A percentile compares a stretch with the other conserved stretches of the same genome.
These are phyloP conservation scores for Aspergillus cavernicola DNA, from an alignment of 495 filamentous ascomycete species.

Conservation along the genomic window DNA sequence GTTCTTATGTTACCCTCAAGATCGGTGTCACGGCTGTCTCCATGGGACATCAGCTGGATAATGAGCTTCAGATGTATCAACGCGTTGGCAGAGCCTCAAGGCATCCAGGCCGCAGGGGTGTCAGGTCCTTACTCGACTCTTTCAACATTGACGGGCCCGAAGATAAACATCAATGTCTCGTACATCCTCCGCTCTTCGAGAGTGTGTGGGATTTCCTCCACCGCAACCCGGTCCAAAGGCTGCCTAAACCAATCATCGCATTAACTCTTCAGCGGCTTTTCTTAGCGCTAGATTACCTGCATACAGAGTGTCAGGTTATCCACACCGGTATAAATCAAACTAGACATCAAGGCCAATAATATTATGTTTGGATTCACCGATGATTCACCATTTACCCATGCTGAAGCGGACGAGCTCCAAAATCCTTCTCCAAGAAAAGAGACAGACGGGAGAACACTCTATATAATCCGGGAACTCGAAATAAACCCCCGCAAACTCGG, in stretches of 20 bases:
- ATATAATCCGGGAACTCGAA: constrained; percentile 23
- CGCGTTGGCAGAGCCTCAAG: constrained; percentile 16
- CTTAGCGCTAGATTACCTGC: constrained; percentile 41
- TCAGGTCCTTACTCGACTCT: constrained; percentile 29
- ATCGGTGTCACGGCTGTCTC: constrained; percentile 27
- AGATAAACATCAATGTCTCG: constrained; percentile 39
- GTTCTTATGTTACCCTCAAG: constrained; percentile 23
- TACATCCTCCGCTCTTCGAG: constrained; percentile 43
- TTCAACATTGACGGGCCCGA: constrained; percentile 32
- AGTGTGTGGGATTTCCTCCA: constrained; percentile 32
- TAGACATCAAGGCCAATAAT: constrained; percentile 39
- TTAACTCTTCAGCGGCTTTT: constrained; percentile 31
- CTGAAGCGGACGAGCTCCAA: constrained; percentile 24
- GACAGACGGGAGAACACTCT: constrained; percentile 26
- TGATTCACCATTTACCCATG: constrained; percentile 31
- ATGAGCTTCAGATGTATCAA: constrained; percentile 34
- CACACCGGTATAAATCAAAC: constrained; percentile 27
- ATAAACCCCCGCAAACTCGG: constrained; percentile 13
- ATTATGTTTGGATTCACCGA: constrained; percentile 34
- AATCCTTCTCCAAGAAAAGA: constrained; percentile 27
- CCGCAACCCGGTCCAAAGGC: constrained; percentile 26
- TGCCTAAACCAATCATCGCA: constrained; percentile 21
- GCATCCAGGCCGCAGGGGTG: constrained; percentile 23
- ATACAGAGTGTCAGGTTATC: constrained; percentile 46
- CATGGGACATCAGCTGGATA: constrained; percentile 25